Percentiles rank a stretch among this genome's conserved stretches.
Conservation (phyloP, 805 yeast genomes). For the Wickerhamomyces xylosicus region DNA sequence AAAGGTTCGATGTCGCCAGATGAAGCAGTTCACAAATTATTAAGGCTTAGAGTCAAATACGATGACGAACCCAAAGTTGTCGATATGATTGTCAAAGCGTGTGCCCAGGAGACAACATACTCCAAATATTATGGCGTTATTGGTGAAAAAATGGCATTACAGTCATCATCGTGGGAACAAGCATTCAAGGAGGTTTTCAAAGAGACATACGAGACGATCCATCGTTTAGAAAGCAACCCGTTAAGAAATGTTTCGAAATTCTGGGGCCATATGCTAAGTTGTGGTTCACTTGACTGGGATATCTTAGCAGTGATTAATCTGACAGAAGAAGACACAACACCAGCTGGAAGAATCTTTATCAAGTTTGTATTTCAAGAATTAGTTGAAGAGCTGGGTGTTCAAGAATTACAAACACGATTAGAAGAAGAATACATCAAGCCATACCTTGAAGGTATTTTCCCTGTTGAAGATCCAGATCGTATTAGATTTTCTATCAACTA, state of each 20-base stretch:
- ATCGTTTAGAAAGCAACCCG: slow-evolving; percentile 61
- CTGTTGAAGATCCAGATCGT: slow-evolving; percentile 38
- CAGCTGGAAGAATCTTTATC: slow-evolving; percentile 71
- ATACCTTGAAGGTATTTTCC: slow-evolving; percentile 52
- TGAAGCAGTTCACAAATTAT: slow-evolving; percentile 83
- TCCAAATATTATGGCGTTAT: slow-evolving; percentile 77
- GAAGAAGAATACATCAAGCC: slow-evolving; percentile 41
- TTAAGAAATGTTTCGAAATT: slow-evolving; percentile 72
- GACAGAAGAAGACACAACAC: slow-evolving; percentile 64
- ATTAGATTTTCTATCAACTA: slow-evolving; percentile 76
- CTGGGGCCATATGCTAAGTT: slow-evolving; percentile 76
- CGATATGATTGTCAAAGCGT: slow-evolving; percentile 69
- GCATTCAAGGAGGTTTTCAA: slow-evolving; percentile 44
- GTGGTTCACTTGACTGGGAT: slow-evolving; percentile 59
- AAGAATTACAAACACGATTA: slow-evolving; percentile 36
- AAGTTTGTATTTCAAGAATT: slow-evolving; percentile 75
- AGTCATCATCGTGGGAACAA: slow-evolving; percentile 44
- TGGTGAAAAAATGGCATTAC: slow-evolving; percentile 51
- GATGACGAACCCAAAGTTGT: slow-evolving; percentile 43
- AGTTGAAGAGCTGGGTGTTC: slow-evolving; percentile 64
- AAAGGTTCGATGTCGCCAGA: slow-evolving; percentile 88
- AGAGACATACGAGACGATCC: slow-evolving; percentile 45
- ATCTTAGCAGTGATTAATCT: slow-evolving; percentile 44
- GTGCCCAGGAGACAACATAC: slow-evolving; percentile 80
- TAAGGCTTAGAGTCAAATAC: slow-evolving; percentile 35